These are phyloP conservation scores for Nannochloropsis salina DNA, from an alignment of 108 stramenopile genomes.

Conservation along the genomic window DNA sequence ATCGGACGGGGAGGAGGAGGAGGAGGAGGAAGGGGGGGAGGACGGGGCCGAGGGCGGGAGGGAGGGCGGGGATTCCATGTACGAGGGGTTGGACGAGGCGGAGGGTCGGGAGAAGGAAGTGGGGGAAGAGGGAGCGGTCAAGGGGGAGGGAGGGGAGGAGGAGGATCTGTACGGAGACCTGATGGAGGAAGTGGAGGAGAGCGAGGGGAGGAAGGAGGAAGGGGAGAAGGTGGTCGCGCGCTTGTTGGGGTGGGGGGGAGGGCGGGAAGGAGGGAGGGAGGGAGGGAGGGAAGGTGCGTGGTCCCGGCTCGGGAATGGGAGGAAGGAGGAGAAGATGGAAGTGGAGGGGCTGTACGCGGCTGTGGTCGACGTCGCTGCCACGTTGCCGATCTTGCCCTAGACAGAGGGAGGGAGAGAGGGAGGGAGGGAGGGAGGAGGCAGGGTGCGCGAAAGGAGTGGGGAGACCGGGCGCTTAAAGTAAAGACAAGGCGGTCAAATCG, in stretches of 20 bases:
- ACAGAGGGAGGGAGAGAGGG: constrained; percentile 9
- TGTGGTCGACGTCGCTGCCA: background rate
- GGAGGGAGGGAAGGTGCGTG: background rate
- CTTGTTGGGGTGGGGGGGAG: too few relatives aligned
- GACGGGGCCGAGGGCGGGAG: background rate
- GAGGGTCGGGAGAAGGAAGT: background rate
- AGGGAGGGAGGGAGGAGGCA: background rate
- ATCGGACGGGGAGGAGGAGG: background rate
- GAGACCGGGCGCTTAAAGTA: too few relatives aligned
- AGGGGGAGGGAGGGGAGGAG: background rate
- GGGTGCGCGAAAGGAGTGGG: too few relatives aligned
- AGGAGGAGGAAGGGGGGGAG: background rate
- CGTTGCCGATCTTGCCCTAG: background rate
- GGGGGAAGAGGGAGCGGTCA: background rate
- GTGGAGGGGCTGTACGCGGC: background rate
- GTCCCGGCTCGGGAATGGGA: background rate
- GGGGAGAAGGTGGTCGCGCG: background rate
- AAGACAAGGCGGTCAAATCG: too few relatives aligned
- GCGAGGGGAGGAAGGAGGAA: background rate
- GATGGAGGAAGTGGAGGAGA: background rate
- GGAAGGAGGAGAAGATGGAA: background rate
- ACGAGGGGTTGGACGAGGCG: background rate
- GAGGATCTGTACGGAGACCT: background rate
- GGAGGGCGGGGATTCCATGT: background rate
- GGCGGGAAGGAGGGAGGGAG: background rate